Conservation (phyloP, 1,284 basidiomycete species). For the Neolentinus lepideus region DNA sequence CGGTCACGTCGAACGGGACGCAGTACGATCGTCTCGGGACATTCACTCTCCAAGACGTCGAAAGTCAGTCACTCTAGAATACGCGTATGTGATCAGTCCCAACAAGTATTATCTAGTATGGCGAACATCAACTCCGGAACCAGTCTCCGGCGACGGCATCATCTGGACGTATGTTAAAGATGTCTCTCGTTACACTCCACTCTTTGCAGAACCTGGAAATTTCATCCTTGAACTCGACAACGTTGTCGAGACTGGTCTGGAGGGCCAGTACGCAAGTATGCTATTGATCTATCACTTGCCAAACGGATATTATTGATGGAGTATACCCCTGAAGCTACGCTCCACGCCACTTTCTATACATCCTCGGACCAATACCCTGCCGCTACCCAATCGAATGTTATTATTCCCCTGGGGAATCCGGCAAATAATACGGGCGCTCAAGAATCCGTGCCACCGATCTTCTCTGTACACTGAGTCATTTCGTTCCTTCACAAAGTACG, state of each 20-base stretch:
- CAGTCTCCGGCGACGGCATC: slow-evolving; percentile 53
- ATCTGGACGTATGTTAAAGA: slow-evolving; percentile 78
- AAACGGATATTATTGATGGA: slow-evolving; percentile 11
- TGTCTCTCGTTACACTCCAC: slow-evolving; percentile 61
- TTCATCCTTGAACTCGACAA: slow-evolving; percentile 74
- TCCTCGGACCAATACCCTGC: slow-evolving; percentile 46
- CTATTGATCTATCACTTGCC: not conserved
- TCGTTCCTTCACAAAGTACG: too few relatives aligned
- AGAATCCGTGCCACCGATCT: slow-evolving; percentile 64
- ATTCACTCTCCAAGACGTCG: slow-evolving; percentile 69
- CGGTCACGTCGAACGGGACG: slow-evolving; percentile 71
- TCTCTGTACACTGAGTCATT: slow-evolving; percentile 58
- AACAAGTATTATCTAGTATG: slow-evolving; percentile 36
- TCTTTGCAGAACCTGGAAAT: slow-evolving; percentile 53
- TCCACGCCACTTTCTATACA: slow-evolving; percentile 65
- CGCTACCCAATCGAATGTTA: slow-evolving; percentile 51
- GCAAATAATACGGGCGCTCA: slow-evolving; percentile 56
- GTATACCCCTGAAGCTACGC: slow-evolving; percentile 36
- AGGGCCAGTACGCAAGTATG: slow-evolving; percentile 65
- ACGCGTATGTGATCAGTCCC: not conserved
- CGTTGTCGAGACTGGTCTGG: slow-evolving; percentile 44
- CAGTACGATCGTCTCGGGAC: slow-evolving; percentile 70
- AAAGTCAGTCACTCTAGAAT: slow-evolving; percentile 43
- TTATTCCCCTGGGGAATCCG: slow-evolving; percentile 51
- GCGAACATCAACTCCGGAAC: slow-evolving; percentile 79